Percentiles rank a stretch among this genome's conserved stretches.
Evolutionary conservation across 371 early-diverging fungal genomes (phyloP).

Genomic region (Synchytrium microbalum): DNA sequence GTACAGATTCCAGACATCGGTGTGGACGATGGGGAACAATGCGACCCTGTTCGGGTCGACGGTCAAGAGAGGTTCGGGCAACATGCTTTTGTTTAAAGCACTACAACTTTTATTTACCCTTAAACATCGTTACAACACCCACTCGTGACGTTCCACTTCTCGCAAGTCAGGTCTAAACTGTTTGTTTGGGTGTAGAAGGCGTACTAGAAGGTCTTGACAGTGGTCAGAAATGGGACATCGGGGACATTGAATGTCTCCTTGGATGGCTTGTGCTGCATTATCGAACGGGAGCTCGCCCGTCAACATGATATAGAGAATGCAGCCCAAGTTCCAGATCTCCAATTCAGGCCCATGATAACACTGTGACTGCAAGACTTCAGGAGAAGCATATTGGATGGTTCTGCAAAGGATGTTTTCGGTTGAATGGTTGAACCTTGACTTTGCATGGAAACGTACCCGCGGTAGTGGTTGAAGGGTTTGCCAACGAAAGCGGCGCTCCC

Average conservation of each 20-base stretch:
- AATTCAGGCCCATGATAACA: constrained; percentile 67
- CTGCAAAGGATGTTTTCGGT: constrained; percentile 31
- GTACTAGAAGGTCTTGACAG: no score
- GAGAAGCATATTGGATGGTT: constrained; percentile 47
- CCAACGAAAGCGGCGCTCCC: constrained; percentile 59
- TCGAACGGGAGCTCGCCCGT: constrained; percentile 63
- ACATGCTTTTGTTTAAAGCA: no score
- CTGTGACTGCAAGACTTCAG: constrained; percentile 59
- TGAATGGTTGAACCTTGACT: constrained; percentile 14
- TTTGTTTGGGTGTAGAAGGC: no score
- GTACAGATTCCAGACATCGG: constrained; percentile 87
- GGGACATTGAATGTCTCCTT: constrained; percentile 5
- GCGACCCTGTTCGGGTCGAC: no score
- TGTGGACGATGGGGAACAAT: no score
- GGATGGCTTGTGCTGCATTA: constrained; percentile 13
- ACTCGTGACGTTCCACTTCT: no score
- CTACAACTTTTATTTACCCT: no score
- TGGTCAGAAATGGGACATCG: no score
- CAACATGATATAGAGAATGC: constrained; percentile 62
- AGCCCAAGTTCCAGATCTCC: constrained; percentile 80
- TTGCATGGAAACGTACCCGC: constrained; percentile 65
- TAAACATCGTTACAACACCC: no score
- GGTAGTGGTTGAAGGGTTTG: constrained; percentile 50
- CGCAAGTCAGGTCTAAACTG: no score
- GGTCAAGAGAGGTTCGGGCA: no score